Conservation (phyloP, 2,329 filamentous ascomycete species). For the Helotiales sp. region DNA sequence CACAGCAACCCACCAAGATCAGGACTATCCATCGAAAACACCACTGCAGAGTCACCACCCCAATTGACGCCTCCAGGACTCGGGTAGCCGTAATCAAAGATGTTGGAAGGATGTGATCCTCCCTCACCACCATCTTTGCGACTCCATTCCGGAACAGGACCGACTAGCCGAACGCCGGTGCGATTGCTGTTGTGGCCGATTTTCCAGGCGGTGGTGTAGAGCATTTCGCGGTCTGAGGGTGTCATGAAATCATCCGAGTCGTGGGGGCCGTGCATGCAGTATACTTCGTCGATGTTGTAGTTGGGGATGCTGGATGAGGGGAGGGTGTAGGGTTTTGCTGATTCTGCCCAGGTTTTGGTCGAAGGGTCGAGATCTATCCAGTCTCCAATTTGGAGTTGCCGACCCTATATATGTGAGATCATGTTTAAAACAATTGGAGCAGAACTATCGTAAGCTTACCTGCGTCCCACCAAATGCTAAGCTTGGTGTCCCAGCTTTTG, state of each 20-base stretch:
- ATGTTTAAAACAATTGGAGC: background rate
- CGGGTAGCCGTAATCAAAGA: slow-evolving; percentile 61
- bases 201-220: slow-evolving; percentile 59
- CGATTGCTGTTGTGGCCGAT: slow-evolving; percentile 61
- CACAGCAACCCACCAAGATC: slow-evolving; percentile 62
- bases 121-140: slow-evolving; percentile 61
- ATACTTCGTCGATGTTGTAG: slow-evolving; percentile 26
- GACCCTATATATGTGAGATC: slow-evolving; percentile 16
- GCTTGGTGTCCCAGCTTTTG: slow-evolving; percentile 45
- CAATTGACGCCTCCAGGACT: slow-evolving; percentile 55
- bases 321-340: slow-evolving; percentile 5
- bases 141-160: slow-evolving; percentile 59
- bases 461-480: slow-evolving; percentile 48
- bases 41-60: slow-evolving; percentile 61
- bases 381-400: slow-evolving; percentile 21
- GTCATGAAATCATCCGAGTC: slow-evolving; percentile 36
- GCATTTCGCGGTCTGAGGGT: slow-evolving; percentile 52
- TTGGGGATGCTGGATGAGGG: slow-evolving; percentile 15
- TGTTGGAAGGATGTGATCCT: slow-evolving; percentile 60
- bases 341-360: slow-evolving; percentile 6
- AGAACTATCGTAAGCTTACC: slow-evolving; percentile 27
- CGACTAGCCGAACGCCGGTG: slow-evolving; percentile 59
- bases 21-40: slow-evolving; percentile 59
- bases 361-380: slow-evolving; percentile 13
- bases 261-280: slow-evolving; percentile 36